Conservation (phyloP, 495 filamentous ascomycete genomes). For the Cetradonia linearis region DNA sequence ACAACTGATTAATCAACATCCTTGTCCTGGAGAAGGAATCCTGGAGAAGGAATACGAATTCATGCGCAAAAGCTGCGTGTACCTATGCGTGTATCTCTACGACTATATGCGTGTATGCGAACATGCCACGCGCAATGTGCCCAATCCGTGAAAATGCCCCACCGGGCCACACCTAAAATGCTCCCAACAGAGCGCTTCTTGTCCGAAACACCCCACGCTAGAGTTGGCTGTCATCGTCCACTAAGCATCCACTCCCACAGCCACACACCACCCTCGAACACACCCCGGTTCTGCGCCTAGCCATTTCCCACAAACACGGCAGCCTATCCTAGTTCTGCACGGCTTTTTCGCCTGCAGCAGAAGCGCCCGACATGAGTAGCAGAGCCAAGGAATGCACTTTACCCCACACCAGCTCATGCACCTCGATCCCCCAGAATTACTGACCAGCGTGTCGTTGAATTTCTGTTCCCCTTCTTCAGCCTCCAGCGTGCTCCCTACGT, state of each 20-base stretch:
- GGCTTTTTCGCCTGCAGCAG: constrained; percentile 11
- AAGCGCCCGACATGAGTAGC: constrained; percentile 13
- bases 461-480: background rate
- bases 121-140: constrained; percentile 17
- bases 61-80: constrained; percentile 5
- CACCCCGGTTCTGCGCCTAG: constrained; percentile 11
- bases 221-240: background rate
- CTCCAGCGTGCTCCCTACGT: background rate
- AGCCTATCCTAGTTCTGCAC: background rate
- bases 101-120: constrained; percentile 11
- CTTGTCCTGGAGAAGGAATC: too few relatives aligned
- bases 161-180: too few relatives aligned
- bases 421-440: constrained; percentile 2
- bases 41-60: background rate
- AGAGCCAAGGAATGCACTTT: background rate
- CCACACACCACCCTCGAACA: background rate
- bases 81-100: background rate
- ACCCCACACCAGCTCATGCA: constrained; percentile 16
- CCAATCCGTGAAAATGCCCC: background rate
- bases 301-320: background rate
- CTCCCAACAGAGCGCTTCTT: constrained; percentile 5
- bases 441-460: constrained; percentile 4
- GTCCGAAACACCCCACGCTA: constrained; percentile 7
- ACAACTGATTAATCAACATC: background rate
- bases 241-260: background rate